Evolutionary conservation across 2,329 filamentous ascomycete species (phyloP), one percentile per base, ranked within the genome.

Genomic region (Claviceps quebecensis): DNA sequence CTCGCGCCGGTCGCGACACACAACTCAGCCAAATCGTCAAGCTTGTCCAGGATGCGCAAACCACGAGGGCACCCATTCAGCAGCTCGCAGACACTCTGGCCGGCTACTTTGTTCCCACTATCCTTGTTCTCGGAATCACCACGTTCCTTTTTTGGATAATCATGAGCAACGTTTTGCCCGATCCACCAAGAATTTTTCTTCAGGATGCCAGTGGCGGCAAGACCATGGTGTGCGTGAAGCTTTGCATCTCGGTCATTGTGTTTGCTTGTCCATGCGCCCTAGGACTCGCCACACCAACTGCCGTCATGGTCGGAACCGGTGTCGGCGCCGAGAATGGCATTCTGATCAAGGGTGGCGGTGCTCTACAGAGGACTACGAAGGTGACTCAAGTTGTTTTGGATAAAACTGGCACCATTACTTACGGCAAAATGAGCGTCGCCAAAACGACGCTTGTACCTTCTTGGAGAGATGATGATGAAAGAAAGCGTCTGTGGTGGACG

Each of bases 241-340:
- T 98, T 16, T 97, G 93, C 69, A 98, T 98, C 59, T 95, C 93
- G 0, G 93, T 98, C 58, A 95, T 98, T 62, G 93, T 97, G 19
- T 96, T 98, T 66, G 93, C 93, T 4, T 98, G 93, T 63, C 93
- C 93, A 17, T 98, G 93, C 63, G 93, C 93, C 1, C 80, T 98
- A n/a, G 93, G 93, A 52, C 77, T 98, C 17, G 90, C 89, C 23
- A 97, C 93, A 1, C 93, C 93, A 2, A 98, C 93, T 0, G 93
- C 93, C 2, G 90, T 98, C 64, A 97, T 98, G 93, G 93, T 98
- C 34, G 93, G 93, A 44, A 97, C 93, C n/a, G 93, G 93, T 53
- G 83, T 96, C 36, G 93, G 93, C 48, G 93, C 93, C 2, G 87
- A 96, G 67, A 85, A 95, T 59, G 93, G 93, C 23, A 98, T 98